Percentiles rank a stretch among this genome's conserved stretches.
Evolutionary conservation across 371 early-diverging fungal species (phyloP).

Genomic region (Mucor plumbeus): DNA sequence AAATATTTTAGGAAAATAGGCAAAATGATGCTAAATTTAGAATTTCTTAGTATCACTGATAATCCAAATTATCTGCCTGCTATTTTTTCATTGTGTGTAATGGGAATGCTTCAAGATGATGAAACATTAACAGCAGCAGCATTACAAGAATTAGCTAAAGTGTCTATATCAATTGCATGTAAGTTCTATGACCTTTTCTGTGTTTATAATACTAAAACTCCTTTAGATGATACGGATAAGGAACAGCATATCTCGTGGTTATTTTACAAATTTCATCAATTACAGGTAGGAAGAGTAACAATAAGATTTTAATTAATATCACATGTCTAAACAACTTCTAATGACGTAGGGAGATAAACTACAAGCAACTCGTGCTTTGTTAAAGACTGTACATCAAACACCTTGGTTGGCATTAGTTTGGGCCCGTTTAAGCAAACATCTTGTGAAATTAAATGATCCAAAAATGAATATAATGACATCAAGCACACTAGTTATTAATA

Average conservation of each 20-base stretch:
- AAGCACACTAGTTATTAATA: slow-evolving; percentile 32
- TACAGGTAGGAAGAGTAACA: slow-evolving; percentile 31
- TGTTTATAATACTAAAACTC: not conserved
- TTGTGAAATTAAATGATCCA: slow-evolving; percentile 22
- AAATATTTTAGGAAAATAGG: slow-evolving; percentile 22
- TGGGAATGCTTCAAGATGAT: slow-evolving; percentile 81
- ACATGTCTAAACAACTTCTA: not conserved
- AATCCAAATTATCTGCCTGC: slow-evolving; percentile 67
- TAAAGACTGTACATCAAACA: slow-evolving; percentile 43
- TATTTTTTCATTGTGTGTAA: slow-evolving; percentile 76
- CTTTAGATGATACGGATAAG: slow-evolving; percentile 40
- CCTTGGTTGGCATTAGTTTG: slow-evolving; percentile 47
- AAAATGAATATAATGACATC: slow-evolving; percentile 28
- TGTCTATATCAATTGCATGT: slow-evolving; percentile 57
- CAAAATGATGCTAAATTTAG: slow-evolving; percentile 20
- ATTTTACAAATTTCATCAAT: slow-evolving; percentile 40
- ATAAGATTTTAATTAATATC: not conserved
- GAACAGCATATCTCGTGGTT: slow-evolving; percentile 44
- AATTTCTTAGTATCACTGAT: slow-evolving; percentile 52
- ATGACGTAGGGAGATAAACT: slow-evolving; percentile 33
- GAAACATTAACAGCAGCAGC: slow-evolving; percentile 76
- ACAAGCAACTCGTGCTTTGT: slow-evolving; percentile 36
- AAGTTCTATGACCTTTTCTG: slow-evolving; percentile 4
- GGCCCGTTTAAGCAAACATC: slow-evolving; percentile 39
- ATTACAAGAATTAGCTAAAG: slow-evolving; percentile 72